These are phyloP conservation scores for Ophiostoma tasmaniense DNA, from an alignment of 2,329 filamentous ascomycete species.

Conservation along the genomic window DNA sequence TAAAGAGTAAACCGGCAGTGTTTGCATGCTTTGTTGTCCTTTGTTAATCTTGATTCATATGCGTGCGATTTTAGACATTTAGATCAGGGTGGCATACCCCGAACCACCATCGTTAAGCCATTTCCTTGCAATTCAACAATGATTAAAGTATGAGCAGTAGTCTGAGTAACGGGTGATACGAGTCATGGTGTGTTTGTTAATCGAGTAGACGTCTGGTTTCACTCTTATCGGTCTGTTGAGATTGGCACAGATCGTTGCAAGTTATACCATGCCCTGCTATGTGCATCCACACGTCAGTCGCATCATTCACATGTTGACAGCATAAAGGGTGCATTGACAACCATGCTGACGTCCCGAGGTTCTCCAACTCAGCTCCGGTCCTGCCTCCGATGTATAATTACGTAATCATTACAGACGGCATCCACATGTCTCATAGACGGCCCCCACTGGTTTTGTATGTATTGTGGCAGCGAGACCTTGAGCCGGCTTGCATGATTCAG, in stretches of 20 bases:
- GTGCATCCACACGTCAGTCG: not conserved
- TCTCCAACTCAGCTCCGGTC: not conserved
- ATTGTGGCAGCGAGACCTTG: not conserved
- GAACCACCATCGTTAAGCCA: not conserved
- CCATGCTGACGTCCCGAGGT: not conserved
- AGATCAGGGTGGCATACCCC: not conserved
- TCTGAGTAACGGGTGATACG: not conserved
- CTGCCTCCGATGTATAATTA: not conserved
- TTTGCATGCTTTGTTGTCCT: not conserved
- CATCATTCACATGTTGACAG: not conserved
- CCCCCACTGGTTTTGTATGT: not conserved
- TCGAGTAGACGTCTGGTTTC: not conserved
- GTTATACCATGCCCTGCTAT: not conserved
- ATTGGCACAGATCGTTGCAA: not conserved
- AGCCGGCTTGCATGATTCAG: not conserved
- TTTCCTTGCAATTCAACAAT: not conserved
- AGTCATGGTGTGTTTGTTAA: too few relatives aligned
- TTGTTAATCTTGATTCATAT: not conserved
- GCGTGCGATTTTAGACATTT: constrained; percentile 2
- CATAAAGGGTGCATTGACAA: not conserved
- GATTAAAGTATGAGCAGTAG: not conserved
- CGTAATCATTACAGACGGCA: not conserved
- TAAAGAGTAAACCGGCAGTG: constrained; percentile 29
- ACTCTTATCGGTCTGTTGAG: not conserved
- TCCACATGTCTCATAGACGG: not conserved